Evolutionary conservation across 1,284 basidiomycete species (phyloP), one percentile per base, ranked within the genome.

Genomic region (Heterobasidion parviporum): DNA sequence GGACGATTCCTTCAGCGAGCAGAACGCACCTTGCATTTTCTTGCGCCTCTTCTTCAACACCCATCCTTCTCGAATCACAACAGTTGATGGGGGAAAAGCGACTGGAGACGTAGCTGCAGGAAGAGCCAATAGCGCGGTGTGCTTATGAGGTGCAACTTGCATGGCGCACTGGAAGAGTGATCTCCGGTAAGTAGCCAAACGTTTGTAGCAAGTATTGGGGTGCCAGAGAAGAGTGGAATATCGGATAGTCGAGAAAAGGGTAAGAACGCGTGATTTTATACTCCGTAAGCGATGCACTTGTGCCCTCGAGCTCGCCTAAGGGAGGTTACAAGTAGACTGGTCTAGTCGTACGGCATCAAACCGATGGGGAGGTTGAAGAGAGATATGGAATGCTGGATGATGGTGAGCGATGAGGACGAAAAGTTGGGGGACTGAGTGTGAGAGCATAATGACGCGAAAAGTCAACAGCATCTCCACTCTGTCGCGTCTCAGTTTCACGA

Each of bases 31-130:
- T 74, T 92, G 90, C 84, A 92, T 84, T 72, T 82, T 89, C 75
- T 88, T 90, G 62, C 87, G 74, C 61, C 88, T 76, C 70, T 92
- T 92, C 74, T 92, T 92, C 59, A 92, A 74, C 2, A 90, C 69
- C 87, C 87, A 91, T 71, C 89, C 88, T 63, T 88, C 76, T 54
- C 72, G 76, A 2, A 87, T 63, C 53, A 83, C 66, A 38, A 47
- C 50, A 16, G 12, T 33, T 5, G 54, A 15, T 12, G 35, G 49
- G 5, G 36, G 52, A 32, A 50, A 20, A 34, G 56, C 34, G 33
- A 41, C 48, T 16, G 26, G 32, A 8, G 35, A 47, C 1, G 51
- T 48, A 16, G 52, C 47, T 15, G 52, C 45, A 51, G 46, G 33
- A 8, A 15, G 50, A 18, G 54, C 18, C n/a, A 54, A n/a, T 34